A percentile compares a stretch with the other conserved stretches of the same genome.
Evolutionary conservation across 2,329 filamentous ascomycete genomes (phyloP).

Genomic region (Botrytis porri): DNA sequence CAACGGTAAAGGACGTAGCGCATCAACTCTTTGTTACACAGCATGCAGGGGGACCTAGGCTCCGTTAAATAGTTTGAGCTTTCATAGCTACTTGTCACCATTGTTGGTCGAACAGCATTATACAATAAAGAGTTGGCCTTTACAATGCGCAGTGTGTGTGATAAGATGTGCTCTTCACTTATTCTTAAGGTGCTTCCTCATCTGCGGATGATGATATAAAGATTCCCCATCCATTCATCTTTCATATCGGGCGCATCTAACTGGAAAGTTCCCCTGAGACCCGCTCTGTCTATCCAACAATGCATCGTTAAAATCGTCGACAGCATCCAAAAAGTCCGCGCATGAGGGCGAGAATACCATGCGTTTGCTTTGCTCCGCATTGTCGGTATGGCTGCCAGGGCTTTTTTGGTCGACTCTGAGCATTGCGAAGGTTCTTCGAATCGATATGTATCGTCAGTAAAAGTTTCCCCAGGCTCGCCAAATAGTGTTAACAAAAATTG

Average conservation of each 20-base stretch:
- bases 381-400: not conserved
- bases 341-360: not conserved
- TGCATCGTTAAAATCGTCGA: no score
- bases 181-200: not conserved
- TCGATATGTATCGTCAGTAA: not conserved
- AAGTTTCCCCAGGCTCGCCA: not conserved
- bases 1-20: not conserved
- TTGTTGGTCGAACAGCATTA: not conserved
- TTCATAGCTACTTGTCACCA: not conserved
- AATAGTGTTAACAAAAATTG: not conserved
- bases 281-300: not conserved
- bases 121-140: no score
- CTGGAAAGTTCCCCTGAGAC: no score
- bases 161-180: not conserved
- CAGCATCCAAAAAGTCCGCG: not conserved
- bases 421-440: not conserved
- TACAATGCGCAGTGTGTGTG: no score
- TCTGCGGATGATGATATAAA: no score
- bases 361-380: not conserved
- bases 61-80: not conserved
- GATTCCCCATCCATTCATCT: no score
- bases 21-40: no score
- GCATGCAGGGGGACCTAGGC: not conserved
- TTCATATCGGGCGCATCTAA: not conserved
- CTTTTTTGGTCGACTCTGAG: no score